A percentile compares a stretch with the other conserved stretches of the same genome.
Evolutionary conservation across 441 rosid species (phyloP).

Genomic region (Pelargonium cotyledonis): DNA sequence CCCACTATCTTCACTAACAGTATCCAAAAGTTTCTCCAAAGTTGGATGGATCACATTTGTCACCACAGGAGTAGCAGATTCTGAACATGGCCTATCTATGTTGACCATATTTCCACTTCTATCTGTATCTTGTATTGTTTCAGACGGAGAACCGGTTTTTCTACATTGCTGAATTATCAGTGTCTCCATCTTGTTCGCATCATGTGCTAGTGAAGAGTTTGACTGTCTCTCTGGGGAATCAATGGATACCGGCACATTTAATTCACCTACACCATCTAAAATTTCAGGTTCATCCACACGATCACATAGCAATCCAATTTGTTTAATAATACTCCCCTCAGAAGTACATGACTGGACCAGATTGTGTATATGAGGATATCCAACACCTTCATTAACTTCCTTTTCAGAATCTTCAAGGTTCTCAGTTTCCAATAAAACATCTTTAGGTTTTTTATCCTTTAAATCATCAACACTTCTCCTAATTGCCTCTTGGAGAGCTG

Average conservation of each 20-base stretch:
- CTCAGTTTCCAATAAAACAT: conserved; percentile 20
- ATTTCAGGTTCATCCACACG: conserved; percentile 24
- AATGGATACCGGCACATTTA: conserved; percentile 23
- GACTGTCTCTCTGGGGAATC: conserved; percentile 25
- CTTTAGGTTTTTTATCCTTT: conserved; percentile 26
- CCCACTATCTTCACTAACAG: conserved; percentile 27
- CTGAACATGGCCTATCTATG: conserved; percentile 20
- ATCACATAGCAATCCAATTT: conserved; percentile 26
- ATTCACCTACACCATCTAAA: conserved; percentile 21
- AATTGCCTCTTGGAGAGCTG: conserved; percentile 81
- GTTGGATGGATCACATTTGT: conserved; percentile 19
- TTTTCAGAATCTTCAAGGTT: conserved; percentile 23
- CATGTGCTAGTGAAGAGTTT: conserved; percentile 21
- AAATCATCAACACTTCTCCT: conserved; percentile 70
- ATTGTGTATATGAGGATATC: conserved; percentile 21
- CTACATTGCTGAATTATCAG: conserved; percentile 19
- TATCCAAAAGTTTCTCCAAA: conserved; percentile 24
- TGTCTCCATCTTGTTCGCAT: conserved; percentile 23
- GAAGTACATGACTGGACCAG: conserved; percentile 19
- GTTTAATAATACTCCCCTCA: conserved; percentile 25
- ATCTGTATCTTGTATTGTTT: conserved; percentile 17
- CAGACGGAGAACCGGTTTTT: conserved; percentile 22
- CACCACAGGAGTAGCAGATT: conserved; percentile 25
- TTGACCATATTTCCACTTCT: conserved; percentile 9
- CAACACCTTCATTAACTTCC: conserved; percentile 18